phyloP scores from a whole-genome alignment of 192 early-diverging fungal species.

The Umbelopsis sp. region DNA sequence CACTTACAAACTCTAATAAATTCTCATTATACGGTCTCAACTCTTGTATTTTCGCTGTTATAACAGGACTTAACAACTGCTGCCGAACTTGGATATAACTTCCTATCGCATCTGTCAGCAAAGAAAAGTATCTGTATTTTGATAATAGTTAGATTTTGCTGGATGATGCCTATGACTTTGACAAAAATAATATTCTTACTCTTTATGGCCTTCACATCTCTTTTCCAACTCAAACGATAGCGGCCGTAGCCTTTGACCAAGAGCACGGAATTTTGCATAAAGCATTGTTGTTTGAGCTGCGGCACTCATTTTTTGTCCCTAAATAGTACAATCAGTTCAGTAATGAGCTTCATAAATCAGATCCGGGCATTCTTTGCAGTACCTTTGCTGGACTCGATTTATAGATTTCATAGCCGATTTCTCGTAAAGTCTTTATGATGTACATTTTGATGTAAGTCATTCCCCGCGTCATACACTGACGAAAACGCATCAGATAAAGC shows the following conservation, averaged over 20 bases:
- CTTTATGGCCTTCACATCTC: conserved; percentile 65
- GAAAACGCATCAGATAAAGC: conserved; percentile 90
- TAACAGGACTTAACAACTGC: conserved; percentile 66
- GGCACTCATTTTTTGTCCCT: conserved; percentile 11
- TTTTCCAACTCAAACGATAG: conserved; percentile 80
- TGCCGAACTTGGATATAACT: conserved; percentile 78
- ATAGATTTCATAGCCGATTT: conserved; percentile 61
- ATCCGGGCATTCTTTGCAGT: background rate
- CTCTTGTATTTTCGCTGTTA: conserved; percentile 63
- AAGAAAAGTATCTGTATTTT: conserved; percentile 57
- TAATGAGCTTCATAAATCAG: background rate
- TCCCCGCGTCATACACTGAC: conserved; percentile 93
- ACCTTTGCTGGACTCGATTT: conserved; percentile 56
- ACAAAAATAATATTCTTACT: conserved; percentile 47
- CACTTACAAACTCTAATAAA: conserved; percentile 59
- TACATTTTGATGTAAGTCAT: conserved; percentile 94
- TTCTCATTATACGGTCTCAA: conserved; percentile 54
- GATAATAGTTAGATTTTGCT: background rate
- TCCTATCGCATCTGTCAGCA: conserved; percentile 75
- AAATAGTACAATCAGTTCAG: too few species aligned
- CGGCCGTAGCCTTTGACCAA: conserved; percentile 62
- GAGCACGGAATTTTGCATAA: conserved; percentile 81
- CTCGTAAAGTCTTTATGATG: conserved; percentile 71
- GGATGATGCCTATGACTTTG: background rate
- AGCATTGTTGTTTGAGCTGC: conserved; percentile 49